Base-by-base conservation (phyloP, 192 early-diverging fungal genomes). In the Coemansia sp. region DNA sequence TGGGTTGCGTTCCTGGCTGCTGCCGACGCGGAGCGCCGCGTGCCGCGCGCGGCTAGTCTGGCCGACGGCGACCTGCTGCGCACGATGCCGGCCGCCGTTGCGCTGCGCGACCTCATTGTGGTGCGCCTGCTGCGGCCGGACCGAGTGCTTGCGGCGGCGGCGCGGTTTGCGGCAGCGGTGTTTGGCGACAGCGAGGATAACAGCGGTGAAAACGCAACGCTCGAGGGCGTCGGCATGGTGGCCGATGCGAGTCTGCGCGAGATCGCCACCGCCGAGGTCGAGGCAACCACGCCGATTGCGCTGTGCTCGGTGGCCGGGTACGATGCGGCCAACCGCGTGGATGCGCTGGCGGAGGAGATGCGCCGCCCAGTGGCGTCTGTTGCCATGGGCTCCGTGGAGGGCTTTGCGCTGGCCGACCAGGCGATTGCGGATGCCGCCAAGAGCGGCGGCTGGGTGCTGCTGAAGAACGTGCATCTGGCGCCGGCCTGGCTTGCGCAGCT, bases 401-500 rank as follows among this genome's bases (percentile, higher is more conserved):
- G 96, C 59, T 90, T 93, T 54, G 82, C 78, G 16, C 81, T 94
- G 41, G 97, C 97, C 6, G 96, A 98, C 60, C 84, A 86, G 72
- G 98, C 95, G 0, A 96, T 99, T 63, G 86, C 91, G 1, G 63
- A 76, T 0, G 95, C 96, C 0, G 86, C 85, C 43, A 92, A 92
- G 77, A 87, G 78, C 43, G 98, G 98, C 57, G 84, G 85, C 52
- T 99, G 96, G 96, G 97, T 99, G 7, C 83, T 99, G 62, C 85
- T 99, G 61, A 97, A 98, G 83, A 99, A 99, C 76, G 98, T 98
- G n/a, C 98, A 99, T 68, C 80, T 99, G 58, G 94, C 97, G 32
- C 87, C 94, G 1, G 76, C 87, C 5, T 99, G 98, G 98, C 86
- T 99, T 6, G 87, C 88, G 47, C 92, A 94, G 73, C 87, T 99